These are phyloP conservation scores for Ustilago bromivora DNA, from an alignment of 1,284 basidiomycete genomes.

Conservation along the genomic window DNA sequence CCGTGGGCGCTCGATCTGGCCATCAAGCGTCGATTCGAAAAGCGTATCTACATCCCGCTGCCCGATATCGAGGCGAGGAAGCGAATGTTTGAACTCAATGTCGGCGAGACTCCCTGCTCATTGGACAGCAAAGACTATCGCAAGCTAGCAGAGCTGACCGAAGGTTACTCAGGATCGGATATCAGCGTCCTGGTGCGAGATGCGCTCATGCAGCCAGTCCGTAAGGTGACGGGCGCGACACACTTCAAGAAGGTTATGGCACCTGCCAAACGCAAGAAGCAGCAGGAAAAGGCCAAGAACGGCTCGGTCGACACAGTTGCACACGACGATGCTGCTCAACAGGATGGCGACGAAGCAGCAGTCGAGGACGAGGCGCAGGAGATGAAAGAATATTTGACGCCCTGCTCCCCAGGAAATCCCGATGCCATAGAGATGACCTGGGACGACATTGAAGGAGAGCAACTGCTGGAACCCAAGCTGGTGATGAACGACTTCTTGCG, in stretches of 20 bases:
- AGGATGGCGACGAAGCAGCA: conserved; percentile 34
- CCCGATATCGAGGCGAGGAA: conserved; percentile 92
- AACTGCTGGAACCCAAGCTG: conserved; percentile 76
- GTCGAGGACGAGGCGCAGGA: conserved; percentile 68
- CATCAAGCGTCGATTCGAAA: conserved; percentile 98
- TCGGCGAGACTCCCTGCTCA: conserved; percentile 90
- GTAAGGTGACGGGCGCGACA: conserved; percentile 93
- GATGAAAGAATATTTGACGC: conserved; percentile 78
- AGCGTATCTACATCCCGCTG: conserved; percentile 97
- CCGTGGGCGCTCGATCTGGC: conserved; percentile 86
- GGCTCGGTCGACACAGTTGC: conserved; percentile 47
- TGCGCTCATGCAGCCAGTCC: conserved; percentile 97
- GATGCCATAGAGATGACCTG: conserved; percentile 89
- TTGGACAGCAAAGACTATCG: conserved; percentile 85
- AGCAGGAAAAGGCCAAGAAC: conserved; percentile 43
- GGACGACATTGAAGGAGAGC: conserved; percentile 91
- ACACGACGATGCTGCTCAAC: conserved; percentile 39
- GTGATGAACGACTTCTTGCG: conserved; percentile 82
- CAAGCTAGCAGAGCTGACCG: conserved; percentile 83
- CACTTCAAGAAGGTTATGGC: conserved; percentile 82
- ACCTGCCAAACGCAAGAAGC: conserved; percentile 50
- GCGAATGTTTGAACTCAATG: conserved; percentile 96
- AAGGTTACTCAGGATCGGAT: conserved; percentile 94
- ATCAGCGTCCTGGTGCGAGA: conserved; percentile 95
- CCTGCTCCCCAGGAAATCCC: conserved; percentile 92